Conservation (phyloP, 2,329 filamentous ascomycete species). For the Phaeosphaeria sp. region DNA sequence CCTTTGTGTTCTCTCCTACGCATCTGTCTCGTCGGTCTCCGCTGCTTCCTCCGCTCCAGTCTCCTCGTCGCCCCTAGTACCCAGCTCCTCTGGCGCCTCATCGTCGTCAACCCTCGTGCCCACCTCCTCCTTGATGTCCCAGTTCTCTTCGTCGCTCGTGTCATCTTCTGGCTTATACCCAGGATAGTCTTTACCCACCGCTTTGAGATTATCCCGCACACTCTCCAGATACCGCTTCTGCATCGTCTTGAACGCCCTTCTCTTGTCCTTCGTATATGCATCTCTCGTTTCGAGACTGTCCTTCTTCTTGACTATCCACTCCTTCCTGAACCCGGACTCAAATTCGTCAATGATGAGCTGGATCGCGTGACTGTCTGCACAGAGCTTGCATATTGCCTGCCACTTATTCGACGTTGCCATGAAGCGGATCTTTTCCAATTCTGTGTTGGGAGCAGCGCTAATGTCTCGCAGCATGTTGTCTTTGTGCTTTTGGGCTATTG, state of each 20-base stretch:
- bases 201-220: not conserved
- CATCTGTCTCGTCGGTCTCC: not conserved
- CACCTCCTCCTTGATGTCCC: too few species aligned
- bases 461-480: not conserved
- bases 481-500: not conserved
- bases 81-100: not conserved
- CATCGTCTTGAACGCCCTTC: not conserved
- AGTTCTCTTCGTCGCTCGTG: too few species aligned
- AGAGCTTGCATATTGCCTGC: not conserved
- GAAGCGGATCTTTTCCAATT: not conserved
- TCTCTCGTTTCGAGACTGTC: not conserved
- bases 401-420: not conserved
- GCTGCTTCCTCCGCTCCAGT: not conserved
- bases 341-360: not conserved
- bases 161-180: too few species aligned
- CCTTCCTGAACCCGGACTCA: not conserved
- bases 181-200: not conserved
- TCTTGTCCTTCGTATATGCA: not conserved
- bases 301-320: constrained; percentile 1
- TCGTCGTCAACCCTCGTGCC: too few species aligned
- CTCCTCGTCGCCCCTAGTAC: not conserved
- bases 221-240: not conserved
- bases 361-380: not conserved
- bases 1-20: not conserved
- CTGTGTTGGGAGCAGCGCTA: not conserved